Evolutionary conservation across 2,329 filamentous ascomycete genomes (phyloP).

Genomic region (Apiospora arundinis): DNA sequence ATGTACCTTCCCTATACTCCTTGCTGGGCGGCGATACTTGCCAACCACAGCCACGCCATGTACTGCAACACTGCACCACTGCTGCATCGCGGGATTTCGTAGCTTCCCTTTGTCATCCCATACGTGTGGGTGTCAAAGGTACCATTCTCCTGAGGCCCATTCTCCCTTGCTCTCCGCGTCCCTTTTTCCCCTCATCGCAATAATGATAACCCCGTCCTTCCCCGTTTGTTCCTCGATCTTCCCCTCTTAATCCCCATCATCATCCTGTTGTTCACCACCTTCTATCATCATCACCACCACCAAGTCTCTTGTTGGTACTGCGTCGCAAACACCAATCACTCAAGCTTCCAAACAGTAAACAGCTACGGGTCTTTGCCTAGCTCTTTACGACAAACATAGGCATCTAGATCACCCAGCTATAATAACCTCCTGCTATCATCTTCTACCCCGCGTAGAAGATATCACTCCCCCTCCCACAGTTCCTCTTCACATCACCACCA

Average conservation of each 20-base stretch:
- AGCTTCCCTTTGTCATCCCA: slow-evolving; percentile 18
- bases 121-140: not conserved
- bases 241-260: slow-evolving; percentile 21
- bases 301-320: not conserved
- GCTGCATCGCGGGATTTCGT: slow-evolving; percentile 15
- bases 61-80: not conserved
- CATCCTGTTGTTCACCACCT: slow-evolving; percentile 8
- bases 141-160: not conserved
- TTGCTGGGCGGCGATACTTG: not conserved
- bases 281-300: slow-evolving; percentile 16
- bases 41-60: not conserved
- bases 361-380: slow-evolving; percentile 2
- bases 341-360: not conserved
- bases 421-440: slow-evolving; percentile 1
- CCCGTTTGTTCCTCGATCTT: slow-evolving; percentile 4
- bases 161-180: not conserved
- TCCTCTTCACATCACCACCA: slow-evolving; percentile 3
- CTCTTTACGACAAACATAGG: not conserved
- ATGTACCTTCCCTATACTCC: slow-evolving; percentile 4
- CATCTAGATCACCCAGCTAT: not conserved
- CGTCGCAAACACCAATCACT: slow-evolving; percentile 7
- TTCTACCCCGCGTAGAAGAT: slow-evolving; percentile 16
- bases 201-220: slow-evolving; percentile 23
- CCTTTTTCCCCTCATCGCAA: slow-evolving; percentile 21
- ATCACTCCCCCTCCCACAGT: not conserved